Conservation (phyloP, 139 green algal genomes). For the Pedinophyceae sp. region DNA sequence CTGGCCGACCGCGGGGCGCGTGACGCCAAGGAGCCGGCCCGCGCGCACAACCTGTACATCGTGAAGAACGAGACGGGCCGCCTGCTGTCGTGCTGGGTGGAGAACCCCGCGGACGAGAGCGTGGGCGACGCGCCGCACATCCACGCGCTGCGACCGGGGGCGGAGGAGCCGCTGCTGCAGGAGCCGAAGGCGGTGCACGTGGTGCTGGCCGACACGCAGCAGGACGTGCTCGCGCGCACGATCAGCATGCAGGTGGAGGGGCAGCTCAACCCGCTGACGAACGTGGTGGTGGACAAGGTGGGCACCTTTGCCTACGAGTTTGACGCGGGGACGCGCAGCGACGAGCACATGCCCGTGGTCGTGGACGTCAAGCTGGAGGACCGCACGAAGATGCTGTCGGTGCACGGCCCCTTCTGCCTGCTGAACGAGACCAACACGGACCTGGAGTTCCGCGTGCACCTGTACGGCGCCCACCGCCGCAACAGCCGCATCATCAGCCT, state of each 20-base stretch:
- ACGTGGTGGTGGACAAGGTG: conserved; percentile 32
- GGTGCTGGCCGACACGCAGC: conserved; percentile 16
- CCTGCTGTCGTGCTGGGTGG: conserved; percentile 1
- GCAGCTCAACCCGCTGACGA: conserved; percentile 12
- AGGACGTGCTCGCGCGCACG: conserved; percentile 17
- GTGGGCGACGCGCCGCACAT: too few species aligned
- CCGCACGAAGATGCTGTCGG: conserved; percentile 25
- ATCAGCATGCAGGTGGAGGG: conserved; percentile 34
- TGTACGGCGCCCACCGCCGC: not conserved
- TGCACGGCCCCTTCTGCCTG: conserved; percentile 22
- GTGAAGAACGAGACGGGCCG: conserved; percentile 1
- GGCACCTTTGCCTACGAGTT: conserved; percentile 32
- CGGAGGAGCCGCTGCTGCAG: conserved; percentile 12
- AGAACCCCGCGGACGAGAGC: too few species aligned
- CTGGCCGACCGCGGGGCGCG: too few species aligned
- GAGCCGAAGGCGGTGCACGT: conserved; percentile 15
- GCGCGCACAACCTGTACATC: too few species aligned
- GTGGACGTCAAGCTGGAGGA: conserved; percentile 25
- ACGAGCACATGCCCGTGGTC: conserved; percentile 16
- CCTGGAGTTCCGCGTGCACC: conserved; percentile 18
- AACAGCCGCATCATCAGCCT: not conserved
- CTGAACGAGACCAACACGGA: conserved; percentile 19
- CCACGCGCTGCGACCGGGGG: too few species aligned
- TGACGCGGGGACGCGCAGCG: conserved; percentile 7
- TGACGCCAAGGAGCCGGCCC: too few species aligned